Percentiles rank a stretch among this genome's conserved stretches.
Conservation (phyloP, 2,329 filamentous ascomycete species). For the Myriosclerotinia curreyana region DNA sequence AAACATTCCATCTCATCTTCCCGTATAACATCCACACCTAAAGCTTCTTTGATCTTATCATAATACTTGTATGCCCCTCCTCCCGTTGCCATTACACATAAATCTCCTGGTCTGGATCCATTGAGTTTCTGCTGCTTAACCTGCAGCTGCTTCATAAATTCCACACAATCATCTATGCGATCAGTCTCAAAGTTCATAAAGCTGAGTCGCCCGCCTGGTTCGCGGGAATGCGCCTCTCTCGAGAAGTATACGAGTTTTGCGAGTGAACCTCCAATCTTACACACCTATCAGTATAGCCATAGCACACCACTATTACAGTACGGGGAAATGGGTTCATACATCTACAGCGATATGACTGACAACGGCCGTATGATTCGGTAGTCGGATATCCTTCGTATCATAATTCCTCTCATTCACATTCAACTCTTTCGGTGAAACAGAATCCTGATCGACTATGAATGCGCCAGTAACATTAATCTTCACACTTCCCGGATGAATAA, state of each 20-base stretch:
- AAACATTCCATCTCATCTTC: slow-evolving; percentile 99
- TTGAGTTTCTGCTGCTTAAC: slow-evolving; percentile 75
- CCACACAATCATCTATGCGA: slow-evolving; percentile 86
- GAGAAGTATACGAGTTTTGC: slow-evolving; percentile 98
- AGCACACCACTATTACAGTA: not conserved
- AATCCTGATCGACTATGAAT: slow-evolving; percentile 88
- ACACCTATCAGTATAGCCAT: slow-evolving; percentile 21
- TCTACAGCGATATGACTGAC: slow-evolving; percentile 97
- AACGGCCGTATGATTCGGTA: slow-evolving; percentile 91
- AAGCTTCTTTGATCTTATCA: slow-evolving; percentile 76
- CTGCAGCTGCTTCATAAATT: slow-evolving; percentile 84
- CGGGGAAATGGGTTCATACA: slow-evolving; percentile 53
- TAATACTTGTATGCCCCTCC: slow-evolving; percentile 97
- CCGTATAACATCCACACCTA: slow-evolving; percentile 82
- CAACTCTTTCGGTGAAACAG: slow-evolving; percentile 47
- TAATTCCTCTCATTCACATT: slow-evolving; percentile 48
- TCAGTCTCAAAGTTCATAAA: slow-evolving; percentile 97
- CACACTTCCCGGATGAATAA: slow-evolving; percentile 66
- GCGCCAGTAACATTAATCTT: slow-evolving; percentile 96
- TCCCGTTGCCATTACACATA: slow-evolving; percentile 93
- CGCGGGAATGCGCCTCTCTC: slow-evolving; percentile 73
- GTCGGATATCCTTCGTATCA: slow-evolving; percentile 89
- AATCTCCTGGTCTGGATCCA: slow-evolving; percentile 65
- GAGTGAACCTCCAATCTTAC: slow-evolving; percentile 87
- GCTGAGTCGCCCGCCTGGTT: slow-evolving; percentile 85